A percentile compares a stretch with the other conserved stretches of the same genome.
Conservation (phyloP, 495 filamentous ascomycete species). For the Lentithecium fluviatile region DNA sequence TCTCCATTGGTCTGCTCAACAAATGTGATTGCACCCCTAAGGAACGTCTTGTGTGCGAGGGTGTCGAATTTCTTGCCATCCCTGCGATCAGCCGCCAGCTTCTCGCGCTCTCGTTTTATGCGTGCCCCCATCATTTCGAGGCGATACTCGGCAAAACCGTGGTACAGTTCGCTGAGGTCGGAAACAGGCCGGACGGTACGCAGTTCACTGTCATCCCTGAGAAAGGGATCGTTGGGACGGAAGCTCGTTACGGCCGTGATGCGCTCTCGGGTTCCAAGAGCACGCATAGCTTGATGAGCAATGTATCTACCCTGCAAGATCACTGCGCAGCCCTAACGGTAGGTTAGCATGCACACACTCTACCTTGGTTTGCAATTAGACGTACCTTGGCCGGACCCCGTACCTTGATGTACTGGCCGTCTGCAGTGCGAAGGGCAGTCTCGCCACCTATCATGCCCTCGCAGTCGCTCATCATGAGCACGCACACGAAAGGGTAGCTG, state of each 20-base stretch:
- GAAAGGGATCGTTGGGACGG: slow-evolving; percentile 57
- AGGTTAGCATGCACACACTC: slow-evolving; percentile 6
- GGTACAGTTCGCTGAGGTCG: slow-evolving; percentile 66
- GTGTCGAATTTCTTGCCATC: slow-evolving; percentile 44
- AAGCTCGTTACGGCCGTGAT: slow-evolving; percentile 75
- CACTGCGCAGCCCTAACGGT: slow-evolving; percentile 61
- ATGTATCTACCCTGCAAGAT: slow-evolving; percentile 73
- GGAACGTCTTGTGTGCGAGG: slow-evolving; percentile 45
- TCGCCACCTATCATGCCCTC: slow-evolving; percentile 70
- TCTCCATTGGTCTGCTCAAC: slow-evolving; percentile 57
- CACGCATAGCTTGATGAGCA: slow-evolving; percentile 65
- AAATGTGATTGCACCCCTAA: slow-evolving; percentile 55
- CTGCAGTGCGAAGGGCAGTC: slow-evolving; percentile 62
- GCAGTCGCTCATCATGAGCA: slow-evolving; percentile 73
- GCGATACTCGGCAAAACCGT: slow-evolving; percentile 67
- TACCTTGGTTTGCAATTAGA: background rate
- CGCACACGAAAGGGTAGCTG: slow-evolving; percentile 75
- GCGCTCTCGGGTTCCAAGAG: slow-evolving; percentile 62
- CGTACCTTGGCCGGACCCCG: slow-evolving; percentile 65
- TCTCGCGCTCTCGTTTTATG: slow-evolving; percentile 43
- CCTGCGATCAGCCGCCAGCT: slow-evolving; percentile 35
- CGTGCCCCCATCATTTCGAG: slow-evolving; percentile 67
- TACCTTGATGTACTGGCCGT: slow-evolving; percentile 64
- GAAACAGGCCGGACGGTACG: slow-evolving; percentile 66
- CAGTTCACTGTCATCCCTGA: slow-evolving; percentile 66